Evolutionary conservation across 306 rosid genomes (phyloP).

Genomic region (Rubus idaeus): DNA sequence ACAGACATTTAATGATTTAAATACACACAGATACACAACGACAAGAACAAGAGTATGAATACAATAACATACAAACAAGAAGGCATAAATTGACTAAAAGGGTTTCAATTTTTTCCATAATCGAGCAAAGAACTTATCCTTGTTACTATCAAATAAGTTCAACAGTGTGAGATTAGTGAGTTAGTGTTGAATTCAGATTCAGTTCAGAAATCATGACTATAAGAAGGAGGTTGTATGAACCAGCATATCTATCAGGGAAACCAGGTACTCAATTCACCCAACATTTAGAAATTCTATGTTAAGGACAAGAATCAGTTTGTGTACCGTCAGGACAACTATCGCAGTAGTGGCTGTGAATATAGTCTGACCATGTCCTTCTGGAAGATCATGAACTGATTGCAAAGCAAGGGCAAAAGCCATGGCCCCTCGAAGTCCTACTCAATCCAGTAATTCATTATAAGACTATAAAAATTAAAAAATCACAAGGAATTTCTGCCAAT

Average conservation of each 20-base stretch:
- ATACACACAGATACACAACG: background rate
- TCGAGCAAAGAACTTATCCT: background rate
- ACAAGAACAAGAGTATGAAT: background rate
- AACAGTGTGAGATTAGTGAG: background rate
- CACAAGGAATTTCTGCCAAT: slow-evolving; percentile 21
- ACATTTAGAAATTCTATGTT: background rate
- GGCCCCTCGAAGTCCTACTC: slow-evolving; percentile 95
- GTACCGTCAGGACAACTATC: slow-evolving; percentile 93
- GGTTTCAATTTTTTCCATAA: background rate
- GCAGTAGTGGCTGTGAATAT: slow-evolving; percentile 98
- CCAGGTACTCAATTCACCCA: background rate
- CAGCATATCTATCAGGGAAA: background rate
- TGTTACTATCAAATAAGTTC: background rate
- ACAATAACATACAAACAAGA: background rate
- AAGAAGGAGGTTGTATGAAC: background rate
- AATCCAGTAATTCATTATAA: slow-evolving; percentile 25
- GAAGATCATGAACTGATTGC: slow-evolving; percentile 98
- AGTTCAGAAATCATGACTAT: background rate
- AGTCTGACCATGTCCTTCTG: slow-evolving; percentile 98
- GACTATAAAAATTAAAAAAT: slow-evolving; percentile 6
- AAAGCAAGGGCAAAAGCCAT: slow-evolving; percentile 99
- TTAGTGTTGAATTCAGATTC: background rate
- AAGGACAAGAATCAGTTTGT: slow-evolving; percentile 27
- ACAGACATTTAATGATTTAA: background rate
- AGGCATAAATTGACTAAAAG: background rate